phyloP scores from a whole-genome alignment of 441 rosid genomes.

The Lepidium campestre region DNA sequence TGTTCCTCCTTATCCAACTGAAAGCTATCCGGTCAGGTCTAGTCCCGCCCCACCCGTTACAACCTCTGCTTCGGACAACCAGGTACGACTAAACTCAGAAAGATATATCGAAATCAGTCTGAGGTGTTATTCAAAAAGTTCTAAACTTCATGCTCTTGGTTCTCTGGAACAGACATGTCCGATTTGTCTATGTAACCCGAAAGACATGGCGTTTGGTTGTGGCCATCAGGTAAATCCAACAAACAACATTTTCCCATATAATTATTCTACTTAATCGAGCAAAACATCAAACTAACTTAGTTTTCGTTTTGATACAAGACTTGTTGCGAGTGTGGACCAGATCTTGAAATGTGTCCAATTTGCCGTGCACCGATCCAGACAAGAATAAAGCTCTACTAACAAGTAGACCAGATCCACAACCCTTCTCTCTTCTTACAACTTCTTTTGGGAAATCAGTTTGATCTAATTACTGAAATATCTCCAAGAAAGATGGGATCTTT shows the following conservation, averaged over 20 bases:
- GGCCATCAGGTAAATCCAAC: slow-evolving; percentile 75
- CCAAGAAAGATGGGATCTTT: slow-evolving; percentile 15
- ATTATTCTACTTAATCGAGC: not conserved
- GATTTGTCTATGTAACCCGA: slow-evolving; percentile 64
- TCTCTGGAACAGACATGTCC: slow-evolving; percentile 59
- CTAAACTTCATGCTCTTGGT: slow-evolving; percentile 7
- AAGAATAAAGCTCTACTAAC: slow-evolving; percentile 57
- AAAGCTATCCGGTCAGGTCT: slow-evolving; percentile 37
- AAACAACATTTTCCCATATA: not conserved
- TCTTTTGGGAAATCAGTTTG: slow-evolving; percentile 12
- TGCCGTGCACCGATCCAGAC: slow-evolving; percentile 60
- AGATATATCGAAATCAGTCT: not conserved
- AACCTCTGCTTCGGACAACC: slow-evolving; percentile 50
- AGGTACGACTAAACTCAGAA: slow-evolving; percentile 36
- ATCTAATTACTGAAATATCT: slow-evolving; percentile 6
- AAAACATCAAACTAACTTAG: not conserved
- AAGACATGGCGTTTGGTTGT: slow-evolving; percentile 95
- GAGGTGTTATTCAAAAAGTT: not conserved
- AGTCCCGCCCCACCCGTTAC: slow-evolving; percentile 39
- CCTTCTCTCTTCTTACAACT: not conserved
- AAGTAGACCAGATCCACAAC: slow-evolving; percentile 14
- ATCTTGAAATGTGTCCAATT: slow-evolving; percentile 53
- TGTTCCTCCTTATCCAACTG: slow-evolving; percentile 34
- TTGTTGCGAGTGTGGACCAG: slow-evolving; percentile 61
- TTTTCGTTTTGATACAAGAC: slow-evolving; percentile 34